Conservation (phyloP, 2,329 filamentous ascomycete species). For the Sporothrix inflata region DNA sequence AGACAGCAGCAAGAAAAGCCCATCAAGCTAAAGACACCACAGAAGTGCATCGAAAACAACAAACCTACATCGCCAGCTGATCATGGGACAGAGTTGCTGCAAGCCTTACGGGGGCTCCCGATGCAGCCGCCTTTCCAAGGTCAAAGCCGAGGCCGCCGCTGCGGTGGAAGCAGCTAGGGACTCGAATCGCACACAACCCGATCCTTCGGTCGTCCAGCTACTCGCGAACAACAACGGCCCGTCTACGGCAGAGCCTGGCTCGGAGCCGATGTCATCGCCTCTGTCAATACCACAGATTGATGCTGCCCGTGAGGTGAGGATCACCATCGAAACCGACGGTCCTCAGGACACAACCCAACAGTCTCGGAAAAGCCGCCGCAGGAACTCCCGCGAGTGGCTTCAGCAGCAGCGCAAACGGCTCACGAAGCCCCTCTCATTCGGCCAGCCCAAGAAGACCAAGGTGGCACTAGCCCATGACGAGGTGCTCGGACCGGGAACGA, state of each 20-base stretch:
- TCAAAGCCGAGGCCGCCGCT: constrained; percentile 19
- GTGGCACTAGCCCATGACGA: background rate
- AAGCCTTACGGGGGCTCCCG: background rate
- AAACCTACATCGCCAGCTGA: background rate
- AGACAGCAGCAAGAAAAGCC: background rate
- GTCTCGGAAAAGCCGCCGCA: background rate
- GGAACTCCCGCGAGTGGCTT: background rate
- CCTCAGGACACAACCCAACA: background rate
- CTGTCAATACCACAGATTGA: constrained; percentile 7
- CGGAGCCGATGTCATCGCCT: constrained; percentile 4
- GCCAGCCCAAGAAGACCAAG: background rate
- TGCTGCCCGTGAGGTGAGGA: background rate
- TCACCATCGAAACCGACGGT: background rate
- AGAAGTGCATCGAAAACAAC: background rate
- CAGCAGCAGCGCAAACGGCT: background rate
- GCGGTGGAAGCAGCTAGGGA: background rate
- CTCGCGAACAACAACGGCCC: background rate
- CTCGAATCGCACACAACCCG: background rate
- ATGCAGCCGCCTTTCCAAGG: background rate
- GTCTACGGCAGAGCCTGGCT: background rate
- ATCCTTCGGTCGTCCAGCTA: background rate
- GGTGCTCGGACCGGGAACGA: background rate
- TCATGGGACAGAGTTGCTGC: constrained; percentile 22
- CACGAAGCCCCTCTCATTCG: background rate
- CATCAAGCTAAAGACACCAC: background rate